A percentile compares a stretch with the other conserved stretches of the same genome.
Conservation (phyloP, 768 basidiomycete species). For the Russula earlei region DNA sequence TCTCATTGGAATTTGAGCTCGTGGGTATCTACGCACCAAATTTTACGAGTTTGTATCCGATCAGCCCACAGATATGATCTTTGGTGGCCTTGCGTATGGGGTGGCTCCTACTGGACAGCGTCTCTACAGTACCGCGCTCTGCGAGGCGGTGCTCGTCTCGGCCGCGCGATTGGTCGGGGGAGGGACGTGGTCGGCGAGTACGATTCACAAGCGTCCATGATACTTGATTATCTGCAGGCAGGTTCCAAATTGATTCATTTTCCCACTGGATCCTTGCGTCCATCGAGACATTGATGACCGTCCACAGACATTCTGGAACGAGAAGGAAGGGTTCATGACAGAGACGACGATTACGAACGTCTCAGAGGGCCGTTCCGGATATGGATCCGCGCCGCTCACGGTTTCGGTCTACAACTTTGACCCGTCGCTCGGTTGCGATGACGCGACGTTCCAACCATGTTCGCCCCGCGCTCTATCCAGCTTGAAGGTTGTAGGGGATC, state of each 20-base stretch:
- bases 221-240: constrained; percentile 14
- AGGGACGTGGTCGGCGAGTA: not conserved
- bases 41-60: not conserved
- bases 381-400: constrained; percentile 18
- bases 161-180: constrained; percentile 2
- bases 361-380: not conserved
- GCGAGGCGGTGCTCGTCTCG: constrained; percentile 12
- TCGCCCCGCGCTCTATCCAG: constrained; percentile 26
- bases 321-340: constrained; percentile 10
- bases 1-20: constrained; percentile 10
- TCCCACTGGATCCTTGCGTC: not conserved
- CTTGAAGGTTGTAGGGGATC: constrained; percentile 22
- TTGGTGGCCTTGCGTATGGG: constrained; percentile 9
- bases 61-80: constrained; percentile 1
- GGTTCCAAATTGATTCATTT: not conserved
- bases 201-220: constrained; percentile 1
- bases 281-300: not conserved
- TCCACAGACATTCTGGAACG: constrained; percentile 9
- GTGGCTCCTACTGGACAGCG: constrained; percentile 12
- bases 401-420: constrained; percentile 26
- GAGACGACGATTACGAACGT: constrained; percentile 8
- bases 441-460: constrained; percentile 28
- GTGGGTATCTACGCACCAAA: not conserved
- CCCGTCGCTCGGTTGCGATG: constrained; percentile 23
- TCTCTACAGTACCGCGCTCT: constrained; percentile 13